These are phyloP conservation scores for Aspergillus ibericus DNA, from an alignment of 2,329 filamentous ascomycete genomes.

Conservation along the genomic window DNA sequence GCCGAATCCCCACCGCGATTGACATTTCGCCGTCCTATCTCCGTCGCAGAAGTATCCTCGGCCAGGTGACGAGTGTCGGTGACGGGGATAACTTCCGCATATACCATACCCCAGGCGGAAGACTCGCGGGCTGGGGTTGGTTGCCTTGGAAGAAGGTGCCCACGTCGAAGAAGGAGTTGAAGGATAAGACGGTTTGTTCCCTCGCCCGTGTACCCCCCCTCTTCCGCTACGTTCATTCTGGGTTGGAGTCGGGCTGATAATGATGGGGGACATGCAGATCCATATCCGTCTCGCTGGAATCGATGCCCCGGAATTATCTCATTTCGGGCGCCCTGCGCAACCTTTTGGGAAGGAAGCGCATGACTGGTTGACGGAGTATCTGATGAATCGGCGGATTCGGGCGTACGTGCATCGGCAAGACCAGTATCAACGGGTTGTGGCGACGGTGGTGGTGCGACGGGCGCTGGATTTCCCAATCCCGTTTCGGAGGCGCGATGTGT, in stretches of 20 bases:
- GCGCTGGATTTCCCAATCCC: conserved; percentile 39
- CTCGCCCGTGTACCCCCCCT: neutral
- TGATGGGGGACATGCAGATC: conserved; percentile 52
- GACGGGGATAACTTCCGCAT: conserved; percentile 96
- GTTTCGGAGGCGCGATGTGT: conserved; percentile 72
- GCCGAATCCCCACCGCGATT: conserved; percentile 75
- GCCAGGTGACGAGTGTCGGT: conserved; percentile 86
- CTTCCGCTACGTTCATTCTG: too few relatives aligned
- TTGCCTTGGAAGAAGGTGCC: conserved; percentile 71
- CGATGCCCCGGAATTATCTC: conserved; percentile 88
- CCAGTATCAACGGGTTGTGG: conserved; percentile 89
- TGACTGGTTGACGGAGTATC: conserved; percentile 72
- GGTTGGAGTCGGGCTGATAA: too few relatives aligned
- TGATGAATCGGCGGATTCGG: conserved; percentile 72
- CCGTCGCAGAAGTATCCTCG: conserved; percentile 73
- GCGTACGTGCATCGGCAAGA: conserved; percentile 81
- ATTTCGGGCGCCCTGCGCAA: conserved; percentile 87
- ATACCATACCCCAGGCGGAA: conserved; percentile 92
- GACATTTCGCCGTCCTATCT: conserved; percentile 76
- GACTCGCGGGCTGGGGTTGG: conserved; percentile 89
- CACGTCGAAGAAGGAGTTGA: conserved; percentile 65
- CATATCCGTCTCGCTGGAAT: conserved; percentile 86
- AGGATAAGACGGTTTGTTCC: conserved; percentile 67
- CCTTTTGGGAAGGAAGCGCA: conserved; percentile 80
- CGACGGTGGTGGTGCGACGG: conserved; percentile 73